Base-by-base conservation (phyloP, 2,329 filamentous ascomycete genomes). In the Emmonsiellopsis sp. region DNA sequence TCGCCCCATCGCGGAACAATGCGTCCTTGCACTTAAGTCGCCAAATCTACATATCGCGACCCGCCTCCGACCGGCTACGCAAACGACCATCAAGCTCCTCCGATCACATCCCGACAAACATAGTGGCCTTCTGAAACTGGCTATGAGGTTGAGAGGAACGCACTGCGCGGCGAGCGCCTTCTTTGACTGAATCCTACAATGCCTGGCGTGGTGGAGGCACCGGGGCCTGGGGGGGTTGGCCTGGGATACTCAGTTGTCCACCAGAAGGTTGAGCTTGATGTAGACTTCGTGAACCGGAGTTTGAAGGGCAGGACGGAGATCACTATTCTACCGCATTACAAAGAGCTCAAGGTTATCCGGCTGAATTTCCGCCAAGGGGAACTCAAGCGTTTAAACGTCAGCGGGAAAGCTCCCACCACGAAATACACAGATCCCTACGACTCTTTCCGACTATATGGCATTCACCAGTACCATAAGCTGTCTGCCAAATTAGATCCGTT, bases 251-350 rank as follows among this genome's bases (percentile, higher is more conserved):
- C 76, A 47, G 75, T 97, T 54, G 79, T 89, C 52, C 86, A 90
- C 71, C 92, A 97, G 72, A 87, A 88, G 67, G 85, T 98, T 49
- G 85, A 90, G 63, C 77, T 98, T 56, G 91, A 97, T 63, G 78
- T 98, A 66, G 87, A 95, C 72, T 94, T 98, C 67, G 79, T 81
- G 59, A 81, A 81, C 52, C 85, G 84, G 70, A 80, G 78, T 64
- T 74, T 97, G 63, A 84, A 81, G 57, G 93, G 93, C 50, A 85
- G 81, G 58, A 89, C 87, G 7, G 86, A 91, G 61, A 86, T 98
- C 61, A 86, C 85, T 32, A 82, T 97, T 52, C 84, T 86, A 60
- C 83, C 83, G 16, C 75, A 79, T 54, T 72, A 75, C 55, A 74
- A 75, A 56, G 76, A 82, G 34, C 70, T 85, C 51, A 75, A 72